Evolutionary conservation across 345 rosid genomes (phyloP).

Genomic region (Eucalyptus pauciflora): DNA sequence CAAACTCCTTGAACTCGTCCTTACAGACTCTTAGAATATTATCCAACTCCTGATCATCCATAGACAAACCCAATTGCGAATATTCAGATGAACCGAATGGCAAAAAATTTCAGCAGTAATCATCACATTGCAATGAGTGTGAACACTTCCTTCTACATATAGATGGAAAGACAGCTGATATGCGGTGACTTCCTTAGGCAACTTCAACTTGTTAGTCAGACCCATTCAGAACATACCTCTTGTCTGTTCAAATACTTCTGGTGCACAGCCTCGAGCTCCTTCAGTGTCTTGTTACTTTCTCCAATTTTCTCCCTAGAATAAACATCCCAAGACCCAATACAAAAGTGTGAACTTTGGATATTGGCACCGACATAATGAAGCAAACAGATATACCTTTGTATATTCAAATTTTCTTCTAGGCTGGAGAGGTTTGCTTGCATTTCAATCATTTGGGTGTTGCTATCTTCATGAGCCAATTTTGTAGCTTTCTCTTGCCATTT

Average conservation of each 20-base stretch:
- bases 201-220: background rate
- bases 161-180: background rate
- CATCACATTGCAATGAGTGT: background rate
- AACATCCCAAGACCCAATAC: background rate
- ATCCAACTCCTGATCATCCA: constrained; percentile 61
- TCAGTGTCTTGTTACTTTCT: constrained; percentile 45
- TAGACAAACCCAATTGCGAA: background rate
- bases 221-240: constrained; percentile 45
- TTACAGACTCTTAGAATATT: constrained; percentile 54
- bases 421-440: constrained; percentile 33
- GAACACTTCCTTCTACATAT: background rate
- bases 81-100: background rate
- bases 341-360: background rate
- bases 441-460: constrained; percentile 41
- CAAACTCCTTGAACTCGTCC: constrained; percentile 92
- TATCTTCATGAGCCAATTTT: constrained; percentile 68
- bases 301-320: constrained; percentile 65
- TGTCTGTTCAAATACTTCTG: constrained; percentile 57
- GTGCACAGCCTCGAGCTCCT: constrained; percentile 74
- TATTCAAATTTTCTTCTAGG: constrained; percentile 61
- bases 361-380: background rate
- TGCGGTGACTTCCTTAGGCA: background rate
- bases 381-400: constrained; percentile 38
- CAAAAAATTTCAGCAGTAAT: background rate
- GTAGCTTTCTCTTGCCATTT: constrained; percentile 98